Conservation (phyloP, 164 flowering plant species). For the Echeveria elegans region DNA sequence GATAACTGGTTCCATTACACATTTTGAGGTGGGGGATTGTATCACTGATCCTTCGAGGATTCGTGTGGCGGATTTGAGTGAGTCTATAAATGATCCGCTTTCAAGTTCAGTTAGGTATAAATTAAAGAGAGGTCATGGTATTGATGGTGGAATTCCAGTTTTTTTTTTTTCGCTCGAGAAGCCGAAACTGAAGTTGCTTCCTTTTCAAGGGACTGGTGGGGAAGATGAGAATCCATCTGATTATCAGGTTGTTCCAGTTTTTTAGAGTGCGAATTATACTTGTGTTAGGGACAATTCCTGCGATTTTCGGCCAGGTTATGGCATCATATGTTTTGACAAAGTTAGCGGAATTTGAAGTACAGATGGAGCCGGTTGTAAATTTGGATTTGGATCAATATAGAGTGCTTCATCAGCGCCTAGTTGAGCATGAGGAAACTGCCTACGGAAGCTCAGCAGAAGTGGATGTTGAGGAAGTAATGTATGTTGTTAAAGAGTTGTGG, state of each 20-base stretch:
- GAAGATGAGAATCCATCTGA: slow-evolving; percentile 86
- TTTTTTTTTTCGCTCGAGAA: slow-evolving; percentile 93
- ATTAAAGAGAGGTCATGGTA: slow-evolving; percentile 67
- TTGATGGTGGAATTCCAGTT: slow-evolving; percentile 93
- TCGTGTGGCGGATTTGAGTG: slow-evolving; percentile 83
- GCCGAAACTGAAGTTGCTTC: slow-evolving; percentile 90
- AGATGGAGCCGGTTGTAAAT: slow-evolving; percentile 80
- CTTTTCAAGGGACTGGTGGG: slow-evolving; percentile 69
- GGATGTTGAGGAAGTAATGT: slow-evolving; percentile 86
- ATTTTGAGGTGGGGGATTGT: too few species aligned
- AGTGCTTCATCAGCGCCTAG: slow-evolving; percentile 79
- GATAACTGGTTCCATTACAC: too few species aligned
- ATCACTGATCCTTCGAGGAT: slow-evolving; percentile 97
- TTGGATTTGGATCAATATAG: slow-evolving; percentile 76
- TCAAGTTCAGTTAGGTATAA: slow-evolving; percentile 83
- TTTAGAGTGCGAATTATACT: slow-evolving; percentile 95
- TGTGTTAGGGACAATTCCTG: slow-evolving; percentile 91
- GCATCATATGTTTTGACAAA: slow-evolving; percentile 86
- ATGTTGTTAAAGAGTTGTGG: slow-evolving; percentile 83
- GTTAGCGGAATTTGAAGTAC: slow-evolving; percentile 66
- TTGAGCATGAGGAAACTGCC: slow-evolving; percentile 85
- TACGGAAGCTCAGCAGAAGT: slow-evolving; percentile 87
- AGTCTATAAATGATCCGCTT: slow-evolving; percentile 82
- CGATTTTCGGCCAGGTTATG: slow-evolving; percentile 97
- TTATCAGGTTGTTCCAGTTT: slow-evolving; percentile 92